Base-by-base conservation (phyloP, 1,284 basidiomycete genomes). In the Heterobasidion irregulare region DNA sequence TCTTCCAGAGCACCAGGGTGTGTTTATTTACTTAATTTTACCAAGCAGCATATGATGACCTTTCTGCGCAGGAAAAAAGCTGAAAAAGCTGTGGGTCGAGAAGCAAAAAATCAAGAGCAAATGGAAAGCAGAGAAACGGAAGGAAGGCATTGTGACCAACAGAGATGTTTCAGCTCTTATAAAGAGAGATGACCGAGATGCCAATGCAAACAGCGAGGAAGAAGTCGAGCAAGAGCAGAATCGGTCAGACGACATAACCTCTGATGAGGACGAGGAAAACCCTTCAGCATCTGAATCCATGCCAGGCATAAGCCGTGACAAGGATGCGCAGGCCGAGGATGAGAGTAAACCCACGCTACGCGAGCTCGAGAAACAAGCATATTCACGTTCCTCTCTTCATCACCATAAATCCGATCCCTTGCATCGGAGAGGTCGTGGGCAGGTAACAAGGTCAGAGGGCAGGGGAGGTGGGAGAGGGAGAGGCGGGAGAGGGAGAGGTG, bases 71-170 rank as follows among this genome's bases (percentile, higher is more conserved):
- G 89, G 88, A 13, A 83, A 78, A 65, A 83, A 81, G 62, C 73
- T 90, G 58, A 91, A 89, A 69, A 78, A 80, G 65, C 74, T 75
- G 52, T 91, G 89, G 89, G 74, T 91, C 3, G 76, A 84, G 57
- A 82, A 77, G 57, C 76, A 78, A 57, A 91, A 90, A 68, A 79
- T 90, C 57, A 87, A 86, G 63, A 81, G 77, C 63, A 79, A 84
- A 72, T 91, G 89, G 87, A 85, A 77, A 59, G 77, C 79, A n/a
- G 77, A 89, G 67, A 89, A 87, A 66, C 79, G 76, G 55, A 83
- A 78, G 63, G 78, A 86, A 61, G 80, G 75, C 35, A 61, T 76
- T 19, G 55, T 62, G 52, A 60, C 65, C 7, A 53, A 58, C 19
- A 59, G 62, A 16, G 51, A 62, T 33, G 50, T 58, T 26, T 53